phyloP scores from a whole-genome alignment of 371 early-diverging fungal species.

The Mortierella sp. region DNA sequence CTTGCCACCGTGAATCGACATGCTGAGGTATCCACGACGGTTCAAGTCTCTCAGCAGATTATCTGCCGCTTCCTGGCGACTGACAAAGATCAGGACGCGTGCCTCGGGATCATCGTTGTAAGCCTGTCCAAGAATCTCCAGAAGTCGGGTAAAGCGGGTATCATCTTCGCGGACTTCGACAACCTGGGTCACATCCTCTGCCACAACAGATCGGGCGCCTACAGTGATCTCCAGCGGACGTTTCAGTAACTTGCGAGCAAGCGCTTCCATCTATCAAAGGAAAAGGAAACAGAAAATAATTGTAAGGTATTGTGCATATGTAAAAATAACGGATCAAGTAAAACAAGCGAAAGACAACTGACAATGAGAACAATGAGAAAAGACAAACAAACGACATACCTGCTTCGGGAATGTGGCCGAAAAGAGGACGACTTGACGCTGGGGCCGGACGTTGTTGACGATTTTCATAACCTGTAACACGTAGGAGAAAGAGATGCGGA shows the following conservation, averaged over 20 bases:
- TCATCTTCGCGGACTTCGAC: slow-evolving; percentile 91
- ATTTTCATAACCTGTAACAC: slow-evolving; percentile 88
- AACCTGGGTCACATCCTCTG: slow-evolving; percentile 89
- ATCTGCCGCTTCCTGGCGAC: slow-evolving; percentile 96
- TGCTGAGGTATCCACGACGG: slow-evolving; percentile 91
- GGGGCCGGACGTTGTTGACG: slow-evolving; percentile 95
- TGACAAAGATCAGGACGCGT: slow-evolving; percentile 93
- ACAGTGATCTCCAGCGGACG: slow-evolving; percentile 96
- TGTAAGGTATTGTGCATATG: not conserved
- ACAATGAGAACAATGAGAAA: not conserved
- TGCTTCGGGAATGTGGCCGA: slow-evolving; percentile 98
- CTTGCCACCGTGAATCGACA: slow-evolving; percentile 97
- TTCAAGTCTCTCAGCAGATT: slow-evolving; percentile 87
- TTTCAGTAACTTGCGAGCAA: slow-evolving; percentile 93
- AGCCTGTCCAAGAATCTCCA: slow-evolving; percentile 89
- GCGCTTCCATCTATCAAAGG: slow-evolving; percentile 86
- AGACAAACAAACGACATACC: slow-evolving; percentile 45
- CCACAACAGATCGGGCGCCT: slow-evolving; percentile 92
- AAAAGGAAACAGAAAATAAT: not conserved
- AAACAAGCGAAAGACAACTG: too few species aligned
- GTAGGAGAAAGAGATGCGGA: not conserved
- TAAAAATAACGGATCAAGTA: not conserved
- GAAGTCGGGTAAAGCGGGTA: slow-evolving; percentile 88
- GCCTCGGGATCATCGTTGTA: slow-evolving; percentile 76
- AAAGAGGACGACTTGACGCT: slow-evolving; percentile 93